These are phyloP conservation scores for Pseudogymnoascus sp. DNA, from an alignment of 2,329 filamentous ascomycete genomes.

Conservation along the genomic window DNA sequence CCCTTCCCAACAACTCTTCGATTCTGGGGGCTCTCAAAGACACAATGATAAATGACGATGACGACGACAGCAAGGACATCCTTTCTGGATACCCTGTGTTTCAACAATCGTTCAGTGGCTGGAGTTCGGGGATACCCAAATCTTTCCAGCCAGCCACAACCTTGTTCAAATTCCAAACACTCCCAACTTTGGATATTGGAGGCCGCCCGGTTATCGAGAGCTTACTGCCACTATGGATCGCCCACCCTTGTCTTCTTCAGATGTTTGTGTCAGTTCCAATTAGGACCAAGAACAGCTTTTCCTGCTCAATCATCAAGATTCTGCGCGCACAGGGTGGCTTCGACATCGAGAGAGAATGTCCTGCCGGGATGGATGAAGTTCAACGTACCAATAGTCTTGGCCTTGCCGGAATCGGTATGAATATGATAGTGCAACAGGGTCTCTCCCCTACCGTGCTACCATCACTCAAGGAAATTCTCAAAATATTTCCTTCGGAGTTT, in stretches of 20 bases:
- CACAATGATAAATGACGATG: constrained; percentile 8
- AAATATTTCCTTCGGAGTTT: constrained; percentile 21
- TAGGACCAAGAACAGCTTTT: constrained; percentile 27
- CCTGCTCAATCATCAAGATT: constrained; percentile 31
- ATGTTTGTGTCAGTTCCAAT: constrained; percentile 30
- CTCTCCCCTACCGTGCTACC: constrained; percentile 12
- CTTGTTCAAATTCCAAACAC: background rate
- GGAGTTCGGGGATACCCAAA: background rate
- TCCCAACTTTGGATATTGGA: constrained; percentile 10
- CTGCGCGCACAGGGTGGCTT: constrained; percentile 36
- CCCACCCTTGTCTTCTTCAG: constrained; percentile 32
- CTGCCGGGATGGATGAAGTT: constrained; percentile 35
- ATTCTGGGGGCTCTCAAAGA: constrained; percentile 18
- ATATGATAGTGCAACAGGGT: constrained; percentile 20
- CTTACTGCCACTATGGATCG: constrained; percentile 34
- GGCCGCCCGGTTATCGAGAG: constrained; percentile 13
- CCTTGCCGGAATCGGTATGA: constrained; percentile 29
- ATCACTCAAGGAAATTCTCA: constrained; percentile 23
- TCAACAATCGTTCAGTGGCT: background rate
- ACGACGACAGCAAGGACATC: constrained; percentile 13
- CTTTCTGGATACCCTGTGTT: constrained; percentile 11
- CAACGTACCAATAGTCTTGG: constrained; percentile 23
- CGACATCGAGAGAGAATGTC: constrained; percentile 27
- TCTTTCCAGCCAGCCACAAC: background rate
- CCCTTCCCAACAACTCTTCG: constrained; percentile 20